Evolutionary conservation across 805 yeast species (phyloP).

Genomic region (Cephaloascus fragrans): DNA sequence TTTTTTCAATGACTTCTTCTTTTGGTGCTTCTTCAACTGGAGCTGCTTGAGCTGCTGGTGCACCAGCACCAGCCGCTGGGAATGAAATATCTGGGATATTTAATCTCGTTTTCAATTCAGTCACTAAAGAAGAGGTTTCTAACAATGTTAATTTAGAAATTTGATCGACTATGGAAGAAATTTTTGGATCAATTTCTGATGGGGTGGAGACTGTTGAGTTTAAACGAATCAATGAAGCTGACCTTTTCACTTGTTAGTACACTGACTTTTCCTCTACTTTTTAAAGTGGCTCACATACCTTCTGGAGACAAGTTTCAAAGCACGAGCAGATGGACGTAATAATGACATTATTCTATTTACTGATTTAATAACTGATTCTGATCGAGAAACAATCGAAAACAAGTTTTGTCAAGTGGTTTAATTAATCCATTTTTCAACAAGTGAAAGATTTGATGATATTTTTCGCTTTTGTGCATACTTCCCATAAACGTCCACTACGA

Average conservation of each 20-base stretch:
- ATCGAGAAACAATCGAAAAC: too few relatives aligned
- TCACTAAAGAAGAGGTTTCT: constrained; percentile 83
- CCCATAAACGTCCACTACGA: too few relatives aligned
- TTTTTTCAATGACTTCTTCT: constrained; percentile 82
- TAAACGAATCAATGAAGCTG: constrained; percentile 23
- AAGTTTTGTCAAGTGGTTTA: too few relatives aligned
- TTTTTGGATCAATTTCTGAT: constrained; percentile 76
- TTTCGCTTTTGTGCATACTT: too few relatives aligned
- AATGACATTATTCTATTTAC: constrained; percentile 14
- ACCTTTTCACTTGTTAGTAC: background rate
- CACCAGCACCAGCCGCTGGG: constrained; percentile 59
- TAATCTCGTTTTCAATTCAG: constrained; percentile 69
- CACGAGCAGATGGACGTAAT: constrained; percentile 28
- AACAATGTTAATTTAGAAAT: constrained; percentile 84
- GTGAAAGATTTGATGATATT: too few relatives aligned
- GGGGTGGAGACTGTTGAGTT: constrained; percentile 35
- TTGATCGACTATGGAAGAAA: constrained; percentile 77
- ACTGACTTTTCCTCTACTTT: background rate
- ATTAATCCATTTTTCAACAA: too few relatives aligned
- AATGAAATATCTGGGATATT: constrained; percentile 91
- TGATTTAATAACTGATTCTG: background rate
- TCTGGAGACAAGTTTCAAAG: constrained; percentile 20
- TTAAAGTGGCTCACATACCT: constrained; percentile 6
- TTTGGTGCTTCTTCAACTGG: constrained; percentile 66
- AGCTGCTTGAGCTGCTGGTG: constrained; percentile 58